These are phyloP conservation scores for Fusarium vanettenii DNA, from an alignment of 2,329 filamentous ascomycete species.

Conservation along the genomic window DNA sequence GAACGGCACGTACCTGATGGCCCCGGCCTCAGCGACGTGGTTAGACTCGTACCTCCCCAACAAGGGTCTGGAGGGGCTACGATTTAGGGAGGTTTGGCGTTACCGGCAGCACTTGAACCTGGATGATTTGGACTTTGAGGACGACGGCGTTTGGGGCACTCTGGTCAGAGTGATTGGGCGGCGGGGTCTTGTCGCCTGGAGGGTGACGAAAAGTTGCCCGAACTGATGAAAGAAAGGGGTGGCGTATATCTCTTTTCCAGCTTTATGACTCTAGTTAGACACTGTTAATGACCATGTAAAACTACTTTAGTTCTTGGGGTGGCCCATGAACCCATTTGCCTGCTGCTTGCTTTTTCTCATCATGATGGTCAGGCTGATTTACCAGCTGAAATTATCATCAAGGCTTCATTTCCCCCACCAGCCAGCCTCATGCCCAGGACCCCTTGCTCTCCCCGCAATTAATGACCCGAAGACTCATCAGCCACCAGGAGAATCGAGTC, in stretches of 20 bases:
- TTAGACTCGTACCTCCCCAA: slow-evolving; percentile 72
- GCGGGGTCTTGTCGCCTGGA: slow-evolving; percentile 71
- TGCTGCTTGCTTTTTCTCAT: not conserved
- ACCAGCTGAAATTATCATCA: not conserved
- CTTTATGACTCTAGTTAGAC: slow-evolving; percentile 28
- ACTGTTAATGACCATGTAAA: slow-evolving; percentile 32
- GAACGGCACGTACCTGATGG: slow-evolving; percentile 76
- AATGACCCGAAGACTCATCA: slow-evolving; percentile 13
- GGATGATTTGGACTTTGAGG: slow-evolving; percentile 83
- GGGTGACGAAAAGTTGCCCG: slow-evolving; percentile 71
- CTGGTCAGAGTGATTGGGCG: slow-evolving; percentile 74
- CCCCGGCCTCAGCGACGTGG: slow-evolving; percentile 77
- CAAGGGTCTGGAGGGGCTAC: slow-evolving; percentile 68
- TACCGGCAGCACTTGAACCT: slow-evolving; percentile 77
- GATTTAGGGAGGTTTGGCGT: slow-evolving; percentile 78
- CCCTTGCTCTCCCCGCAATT: slow-evolving; percentile 21
- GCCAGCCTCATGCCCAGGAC: not conserved
- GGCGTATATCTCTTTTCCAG: slow-evolving; percentile 12
- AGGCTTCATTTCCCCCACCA: slow-evolving; percentile 16
- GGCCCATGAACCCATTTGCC: slow-evolving; percentile 12
- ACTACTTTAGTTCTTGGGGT: slow-evolving; percentile 17
- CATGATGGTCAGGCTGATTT: not conserved
- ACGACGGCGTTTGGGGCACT: slow-evolving; percentile 80
- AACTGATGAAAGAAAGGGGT: slow-evolving; percentile 29
- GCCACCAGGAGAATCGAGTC: slow-evolving; percentile 1